These are phyloP conservation scores for Syncephalis fuscata DNA, from an alignment of 371 early-diverging fungal species.

Conservation along the genomic window DNA sequence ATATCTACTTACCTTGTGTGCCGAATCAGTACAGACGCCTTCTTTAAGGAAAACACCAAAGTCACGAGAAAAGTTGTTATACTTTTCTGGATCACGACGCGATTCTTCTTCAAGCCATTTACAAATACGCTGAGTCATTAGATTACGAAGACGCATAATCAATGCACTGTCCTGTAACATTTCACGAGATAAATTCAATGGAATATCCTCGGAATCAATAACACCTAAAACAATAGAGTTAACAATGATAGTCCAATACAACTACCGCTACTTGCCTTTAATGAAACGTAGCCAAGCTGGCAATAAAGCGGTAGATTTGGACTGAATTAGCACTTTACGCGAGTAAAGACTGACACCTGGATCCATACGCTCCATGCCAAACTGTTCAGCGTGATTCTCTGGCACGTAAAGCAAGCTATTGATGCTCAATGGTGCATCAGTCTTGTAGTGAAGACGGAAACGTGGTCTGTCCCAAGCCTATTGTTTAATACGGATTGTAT, in stretches of 20 bases:
- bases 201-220: conserved; percentile 93
- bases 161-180: conserved; percentile 79
- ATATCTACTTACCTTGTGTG: conserved; percentile 19
- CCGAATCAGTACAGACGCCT: conserved; percentile 72
- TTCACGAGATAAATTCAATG: conserved; percentile 95
- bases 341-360: conserved; percentile 66
- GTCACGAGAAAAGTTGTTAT: conserved; percentile 63
- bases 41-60: conserved; percentile 79
- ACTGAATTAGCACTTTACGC: conserved; percentile 64
- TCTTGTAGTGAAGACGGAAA: conserved; percentile 54
- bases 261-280: conserved; percentile 19
- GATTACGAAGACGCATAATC: conserved; percentile 46
- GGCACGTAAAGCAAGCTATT: conserved; percentile 55
- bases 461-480: conserved; percentile 48
- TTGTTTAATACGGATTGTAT: too few species aligned
- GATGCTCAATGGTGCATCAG: conserved; percentile 64
- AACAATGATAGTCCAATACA: conserved; percentile 13
- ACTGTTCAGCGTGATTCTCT: conserved; percentile 44
- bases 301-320: conserved; percentile 50
- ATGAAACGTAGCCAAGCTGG: conserved; percentile 68
- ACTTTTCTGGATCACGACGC: conserved; percentile 48
- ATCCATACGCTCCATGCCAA: conserved; percentile 42
- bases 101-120: conserved; percentile 64
- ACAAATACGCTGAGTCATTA: conserved; percentile 49
- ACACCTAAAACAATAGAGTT: conserved; percentile 40